Conservation (phyloP, 805 yeast genomes). For the Wickerhamomyces alni region DNA sequence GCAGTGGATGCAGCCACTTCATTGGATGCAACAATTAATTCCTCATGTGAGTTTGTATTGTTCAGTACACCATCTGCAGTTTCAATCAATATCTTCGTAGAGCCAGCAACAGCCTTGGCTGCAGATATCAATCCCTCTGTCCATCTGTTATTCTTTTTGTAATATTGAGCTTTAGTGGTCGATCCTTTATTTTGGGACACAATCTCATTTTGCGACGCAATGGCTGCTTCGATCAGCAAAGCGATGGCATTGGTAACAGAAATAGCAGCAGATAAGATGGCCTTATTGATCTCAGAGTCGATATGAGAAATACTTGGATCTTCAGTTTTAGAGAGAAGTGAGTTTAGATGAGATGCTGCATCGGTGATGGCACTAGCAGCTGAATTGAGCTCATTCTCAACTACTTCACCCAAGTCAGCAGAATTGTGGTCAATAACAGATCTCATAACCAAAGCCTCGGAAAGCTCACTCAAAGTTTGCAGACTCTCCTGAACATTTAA, state of each 20-base stretch:
- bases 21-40: slow-evolving; percentile 82
- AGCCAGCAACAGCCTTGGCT: slow-evolving; percentile 76
- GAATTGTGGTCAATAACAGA: slow-evolving; percentile 24
- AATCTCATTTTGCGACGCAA: slow-evolving; percentile 77
- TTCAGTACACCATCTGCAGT: slow-evolving; percentile 83
- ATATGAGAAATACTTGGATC: slow-evolving; percentile 48
- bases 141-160: slow-evolving; percentile 87
- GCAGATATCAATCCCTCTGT: slow-evolving; percentile 91
- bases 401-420: slow-evolving; percentile 62
- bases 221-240: slow-evolving; percentile 64
- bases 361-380: slow-evolving; percentile 65
- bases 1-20: slow-evolving; percentile 92
- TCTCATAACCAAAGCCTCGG: slow-evolving; percentile 51
- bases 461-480: slow-evolving; percentile 48
- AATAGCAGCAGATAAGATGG: slow-evolving; percentile 70
- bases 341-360: slow-evolving; percentile 56
- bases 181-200: slow-evolving; percentile 65
- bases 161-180: slow-evolving; percentile 64
- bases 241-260: slow-evolving; percentile 78
- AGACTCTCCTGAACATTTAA: slow-evolving; percentile 66
- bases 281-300: slow-evolving; percentile 66
- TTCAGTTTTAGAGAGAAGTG: slow-evolving; percentile 41
- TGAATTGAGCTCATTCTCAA: slow-evolving; percentile 64
- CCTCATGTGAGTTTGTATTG: slow-evolving; percentile 63
- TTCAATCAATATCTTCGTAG: slow-evolving; percentile 74